These are phyloP conservation scores for Ophiosphaerella korrae DNA, from an alignment of 2,329 filamentous ascomycete genomes.

Conservation along the genomic window DNA sequence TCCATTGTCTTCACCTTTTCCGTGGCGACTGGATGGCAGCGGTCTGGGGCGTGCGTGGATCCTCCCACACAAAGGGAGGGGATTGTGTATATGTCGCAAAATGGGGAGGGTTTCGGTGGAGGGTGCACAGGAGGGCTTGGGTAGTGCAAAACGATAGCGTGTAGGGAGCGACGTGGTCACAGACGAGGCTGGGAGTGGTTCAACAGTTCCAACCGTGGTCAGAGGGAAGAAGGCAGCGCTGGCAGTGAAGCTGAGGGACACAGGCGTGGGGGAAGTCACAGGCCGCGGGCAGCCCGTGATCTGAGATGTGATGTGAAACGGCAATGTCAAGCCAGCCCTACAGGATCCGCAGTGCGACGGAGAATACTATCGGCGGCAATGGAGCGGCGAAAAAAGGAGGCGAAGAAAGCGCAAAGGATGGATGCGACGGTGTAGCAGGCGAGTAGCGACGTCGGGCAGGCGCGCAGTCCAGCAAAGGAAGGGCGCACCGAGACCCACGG, in stretches of 20 bases:
- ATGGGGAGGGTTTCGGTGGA: constrained; percentile 11
- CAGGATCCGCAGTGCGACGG: constrained; percentile 16
- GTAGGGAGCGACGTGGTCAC: constrained; percentile 10
- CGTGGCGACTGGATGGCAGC: constrained; percentile 38
- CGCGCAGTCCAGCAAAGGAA: not conserved
- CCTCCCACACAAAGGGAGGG: constrained; percentile 37
- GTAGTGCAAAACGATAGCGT: not conserved
- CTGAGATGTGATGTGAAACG: constrained; percentile 42
- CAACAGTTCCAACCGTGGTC: constrained; percentile 10
- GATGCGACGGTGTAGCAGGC: constrained; percentile 11
- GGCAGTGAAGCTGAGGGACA: constrained; percentile 12
- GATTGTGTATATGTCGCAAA: constrained; percentile 24
- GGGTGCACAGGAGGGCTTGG: too few relatives aligned
- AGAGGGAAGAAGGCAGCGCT: constrained; percentile 12
- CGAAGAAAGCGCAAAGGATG: constrained; percentile 10
- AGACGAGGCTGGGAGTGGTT: constrained; percentile 14
- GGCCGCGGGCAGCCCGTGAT: constrained; percentile 26
- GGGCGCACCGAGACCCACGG: constrained; percentile 1
- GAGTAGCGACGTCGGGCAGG: not conserved
- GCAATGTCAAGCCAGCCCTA: constrained; percentile 24
- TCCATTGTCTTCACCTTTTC: constrained; percentile 47
- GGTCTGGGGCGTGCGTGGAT: constrained; percentile 32
- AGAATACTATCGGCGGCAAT: constrained; percentile 1
- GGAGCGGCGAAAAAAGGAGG: not conserved
- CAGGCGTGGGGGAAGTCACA: constrained; percentile 25